Evolutionary conservation across 2,329 filamentous ascomycete genomes (phyloP), one percentile per base, ranked within the genome.

Genomic region (Leptographium procerum): DNA sequence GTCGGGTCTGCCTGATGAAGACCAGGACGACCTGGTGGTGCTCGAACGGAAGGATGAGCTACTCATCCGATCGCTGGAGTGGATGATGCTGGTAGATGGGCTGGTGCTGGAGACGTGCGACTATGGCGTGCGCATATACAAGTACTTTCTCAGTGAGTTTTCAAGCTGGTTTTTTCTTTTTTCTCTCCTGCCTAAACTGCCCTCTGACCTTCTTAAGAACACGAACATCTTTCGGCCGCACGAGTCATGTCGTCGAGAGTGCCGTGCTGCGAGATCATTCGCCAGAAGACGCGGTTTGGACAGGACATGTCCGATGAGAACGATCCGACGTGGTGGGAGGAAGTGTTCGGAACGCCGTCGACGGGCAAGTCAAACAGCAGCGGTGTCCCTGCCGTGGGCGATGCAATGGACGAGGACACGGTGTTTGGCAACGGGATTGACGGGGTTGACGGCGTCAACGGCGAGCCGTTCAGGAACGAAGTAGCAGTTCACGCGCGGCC

Each of bases 31-130:
- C 13, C 40, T 63, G n/a, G 34, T 64, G 14, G 66, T 65, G 11
- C 73, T 85, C 11, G 77, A 83, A 9, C 71, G 77, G 50, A 82
- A 87, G 60, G 86, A 92, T 62, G 82, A 86, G 64, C 71, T 79
- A 36, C 77, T 96, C 56, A 89, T 96, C 52, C 81, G 87, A 59
- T 85, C 88, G 43, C 73, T 96, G 60, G 88, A 95, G 67, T 97
- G 92, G 91, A 85, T 92, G 69, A 74, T 89, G 59, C 79, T 89
- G 58, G 80, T 92, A 10, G 82, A 87, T 55, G 86, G 66, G 3
- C 64, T 68, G 47, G 65, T 69, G 2, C 63, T 66, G 22, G 68
- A 69, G 60, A 70, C 69, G 36, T 71, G 69, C 64, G 65, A 65
- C 29, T 71, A 67, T 52, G 84, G 89, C 48, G 81, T 82, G 33